Conservation (phyloP, 306 rosid species). For the Cicer yamashitae region DNA sequence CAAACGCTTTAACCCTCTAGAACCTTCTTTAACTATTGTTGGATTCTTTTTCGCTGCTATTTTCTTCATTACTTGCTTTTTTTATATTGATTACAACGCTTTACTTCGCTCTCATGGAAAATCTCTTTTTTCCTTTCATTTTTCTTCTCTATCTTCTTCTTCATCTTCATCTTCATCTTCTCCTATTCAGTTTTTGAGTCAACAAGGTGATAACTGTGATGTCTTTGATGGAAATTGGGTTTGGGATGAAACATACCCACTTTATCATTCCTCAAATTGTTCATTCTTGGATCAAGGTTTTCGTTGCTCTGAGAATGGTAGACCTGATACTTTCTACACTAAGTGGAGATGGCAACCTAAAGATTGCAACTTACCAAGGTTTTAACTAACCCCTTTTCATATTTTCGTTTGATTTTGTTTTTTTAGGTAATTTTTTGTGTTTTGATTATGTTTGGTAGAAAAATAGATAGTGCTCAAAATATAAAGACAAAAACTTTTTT, state of each 20-base stretch:
- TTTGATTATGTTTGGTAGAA: slow-evolving; percentile 36
- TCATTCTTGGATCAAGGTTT: slow-evolving; percentile 77
- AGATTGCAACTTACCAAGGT: slow-evolving; percentile 90
- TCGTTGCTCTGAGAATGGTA: slow-evolving; percentile 75
- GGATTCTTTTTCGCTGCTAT: slow-evolving; percentile 56
- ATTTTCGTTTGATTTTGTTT: background rate
- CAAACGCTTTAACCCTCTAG: slow-evolving; percentile 69
- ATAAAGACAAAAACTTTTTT: background rate
- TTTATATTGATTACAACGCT: slow-evolving; percentile 60
- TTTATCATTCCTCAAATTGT: slow-evolving; percentile 71
- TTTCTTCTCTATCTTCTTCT: slow-evolving; percentile 34
- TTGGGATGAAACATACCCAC: slow-evolving; percentile 88
- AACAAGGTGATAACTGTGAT: slow-evolving; percentile 61
- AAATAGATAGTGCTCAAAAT: background rate
- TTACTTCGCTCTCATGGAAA: slow-evolving; percentile 47
- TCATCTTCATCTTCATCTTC: slow-evolving; percentile 5
- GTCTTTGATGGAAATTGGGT: slow-evolving; percentile 85
- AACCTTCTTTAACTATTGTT: slow-evolving; percentile 56
- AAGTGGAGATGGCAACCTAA: slow-evolving; percentile 97
- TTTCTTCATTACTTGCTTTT: slow-evolving; percentile 62
- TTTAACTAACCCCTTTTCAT: background rate
- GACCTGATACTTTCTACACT: slow-evolving; percentile 72
- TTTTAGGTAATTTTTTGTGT: background rate
- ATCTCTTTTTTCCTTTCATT: slow-evolving; percentile 42
- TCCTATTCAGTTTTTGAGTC: slow-evolving; percentile 57